A percentile compares a stretch with the other conserved stretches of the same genome.
phyloP scores from a whole-genome alignment of 2,329 filamentous ascomycete species.

The Rhynchosporium graminicola region DNA sequence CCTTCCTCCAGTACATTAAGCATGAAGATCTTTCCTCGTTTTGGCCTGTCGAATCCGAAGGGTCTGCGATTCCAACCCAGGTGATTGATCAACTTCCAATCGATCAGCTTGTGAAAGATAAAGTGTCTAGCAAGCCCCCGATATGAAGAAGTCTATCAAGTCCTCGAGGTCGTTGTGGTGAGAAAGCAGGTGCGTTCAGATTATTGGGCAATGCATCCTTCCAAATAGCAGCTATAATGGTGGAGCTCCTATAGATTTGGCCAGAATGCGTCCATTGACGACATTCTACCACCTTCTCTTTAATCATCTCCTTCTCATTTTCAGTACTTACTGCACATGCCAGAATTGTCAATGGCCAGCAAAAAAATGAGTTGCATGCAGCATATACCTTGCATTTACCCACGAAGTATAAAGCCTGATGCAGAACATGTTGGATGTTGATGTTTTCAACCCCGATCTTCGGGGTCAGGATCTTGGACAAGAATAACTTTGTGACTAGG shows the following conservation, averaged over 20 bases:
- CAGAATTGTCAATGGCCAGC: neutral
- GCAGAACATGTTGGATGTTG: neutral
- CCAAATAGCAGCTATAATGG: constrained; percentile 1
- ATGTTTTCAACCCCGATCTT: neutral
- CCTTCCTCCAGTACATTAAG: neutral
- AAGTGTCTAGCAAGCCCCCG: neutral
- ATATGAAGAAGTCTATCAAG: neutral
- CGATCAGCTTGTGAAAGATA: neutral
- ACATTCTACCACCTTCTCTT: constrained; percentile 2
- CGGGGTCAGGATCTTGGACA: neutral
- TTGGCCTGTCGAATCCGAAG: too few relatives aligned
- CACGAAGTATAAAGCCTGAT: neutral
- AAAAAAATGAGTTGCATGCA: constrained; percentile 4
- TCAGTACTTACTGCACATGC: constrained; percentile 3
- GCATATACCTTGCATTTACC: neutral
- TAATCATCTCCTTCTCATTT: neutral
- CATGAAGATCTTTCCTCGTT: neutral
- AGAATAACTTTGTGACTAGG: neutral
- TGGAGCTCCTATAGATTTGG: neutral
- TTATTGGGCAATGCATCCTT: neutral
- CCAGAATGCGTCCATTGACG: constrained; percentile 4
- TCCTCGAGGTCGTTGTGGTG: neutral
- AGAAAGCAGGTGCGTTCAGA: too few relatives aligned
- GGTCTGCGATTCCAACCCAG: too few relatives aligned
- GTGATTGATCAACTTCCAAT: too few relatives aligned